Base-by-base conservation (phyloP, 805 yeast genomes). In the Lachancea waltii region DNA sequence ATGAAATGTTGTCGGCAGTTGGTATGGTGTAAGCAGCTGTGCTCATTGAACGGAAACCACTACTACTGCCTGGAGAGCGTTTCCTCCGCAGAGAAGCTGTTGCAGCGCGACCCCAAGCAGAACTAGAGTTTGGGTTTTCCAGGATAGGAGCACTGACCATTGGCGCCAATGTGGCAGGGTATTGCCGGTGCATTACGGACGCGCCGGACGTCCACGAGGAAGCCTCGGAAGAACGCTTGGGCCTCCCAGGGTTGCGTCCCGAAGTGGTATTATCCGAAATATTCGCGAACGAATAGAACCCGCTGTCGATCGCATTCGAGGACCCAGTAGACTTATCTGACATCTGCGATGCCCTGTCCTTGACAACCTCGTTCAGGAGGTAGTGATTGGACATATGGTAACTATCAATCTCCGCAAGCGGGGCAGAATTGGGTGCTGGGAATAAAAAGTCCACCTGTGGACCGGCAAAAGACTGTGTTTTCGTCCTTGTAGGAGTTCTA, bases 381-480 rank as follows among this genome's bases (percentile, higher is more conserved):
- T 50, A 53, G 40, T 57, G 62, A 31, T 58, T 58, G 32, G 48
- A 55, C 45, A 54, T 31, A 15, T 49, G 52, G 17, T 42, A 41
- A 24, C 51, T 56, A 16, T 53, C 48, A 4, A 44, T 23, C 2
- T 33, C 26, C 3, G 30, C 32, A 3, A 41, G 34, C 16, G 45
- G 50, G 27, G 47, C 32, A 28, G 45, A 48, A 34, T 59, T 65
- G 3, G 44, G 45, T 5, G 60, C 53, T 11, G 71, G 71, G 37
- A 65, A 67, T 37, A 57, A 55, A 46, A 67, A 67, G 11, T 47
- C 60, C 59, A 62, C 54, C 43, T 66, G 70, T 2, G 61, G 49
- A 4, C 71, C 71, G 17, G 55, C 57, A 38, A 63, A 65, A 0
- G 70, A 64, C 6, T 53, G 44, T 1, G 69, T 58, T 46, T 62